Evolutionary conservation across 192 early-diverging fungal genomes (phyloP).

Genomic region (Powellomyces hirtus): DNA sequence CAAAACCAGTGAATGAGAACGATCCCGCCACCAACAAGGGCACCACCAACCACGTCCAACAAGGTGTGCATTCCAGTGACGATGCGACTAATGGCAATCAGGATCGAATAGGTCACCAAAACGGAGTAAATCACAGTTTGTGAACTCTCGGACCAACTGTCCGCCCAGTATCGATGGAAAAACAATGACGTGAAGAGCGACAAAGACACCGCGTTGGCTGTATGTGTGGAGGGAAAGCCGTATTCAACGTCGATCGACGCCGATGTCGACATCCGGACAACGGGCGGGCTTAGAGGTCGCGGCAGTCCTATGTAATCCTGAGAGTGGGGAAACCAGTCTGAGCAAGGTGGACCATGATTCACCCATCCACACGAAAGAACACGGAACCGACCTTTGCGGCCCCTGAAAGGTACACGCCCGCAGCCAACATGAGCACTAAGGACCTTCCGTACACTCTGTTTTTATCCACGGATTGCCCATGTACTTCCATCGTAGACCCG

Average conservation of each 20-base stretch:
- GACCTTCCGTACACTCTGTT: slow-evolving; percentile 25
- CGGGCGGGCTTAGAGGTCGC: slow-evolving; percentile 76
- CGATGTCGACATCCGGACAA: slow-evolving; percentile 69
- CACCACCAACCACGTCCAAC: slow-evolving; percentile 73
- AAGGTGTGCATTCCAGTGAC: slow-evolving; percentile 89
- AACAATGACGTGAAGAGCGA: slow-evolving; percentile 45
- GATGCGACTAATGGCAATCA: slow-evolving; percentile 72
- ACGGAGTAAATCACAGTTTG: slow-evolving; percentile 32
- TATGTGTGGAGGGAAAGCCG: slow-evolving; percentile 90
- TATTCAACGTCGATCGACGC: slow-evolving; percentile 74
- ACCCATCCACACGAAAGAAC: too few relatives aligned
- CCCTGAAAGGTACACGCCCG: slow-evolving; percentile 25
- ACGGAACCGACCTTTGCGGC: slow-evolving; percentile 18
- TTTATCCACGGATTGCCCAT: slow-evolving; percentile 8
- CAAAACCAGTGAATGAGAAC: slow-evolving; percentile 60
- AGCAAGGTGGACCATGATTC: too few relatives aligned
- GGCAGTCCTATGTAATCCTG: slow-evolving; percentile 86
- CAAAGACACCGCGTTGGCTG: slow-evolving; percentile 78
- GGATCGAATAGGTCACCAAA: slow-evolving; percentile 50
- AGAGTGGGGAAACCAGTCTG: too few relatives aligned
- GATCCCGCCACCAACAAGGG: slow-evolving; percentile 59
- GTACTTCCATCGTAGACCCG: neutral
- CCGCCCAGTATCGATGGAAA: slow-evolving; percentile 34
- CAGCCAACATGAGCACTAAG: slow-evolving; percentile 16
- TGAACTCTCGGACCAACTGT: neutral